Conservation (phyloP, 768 basidiomycete genomes). For the Auriscalpium orientale region DNA sequence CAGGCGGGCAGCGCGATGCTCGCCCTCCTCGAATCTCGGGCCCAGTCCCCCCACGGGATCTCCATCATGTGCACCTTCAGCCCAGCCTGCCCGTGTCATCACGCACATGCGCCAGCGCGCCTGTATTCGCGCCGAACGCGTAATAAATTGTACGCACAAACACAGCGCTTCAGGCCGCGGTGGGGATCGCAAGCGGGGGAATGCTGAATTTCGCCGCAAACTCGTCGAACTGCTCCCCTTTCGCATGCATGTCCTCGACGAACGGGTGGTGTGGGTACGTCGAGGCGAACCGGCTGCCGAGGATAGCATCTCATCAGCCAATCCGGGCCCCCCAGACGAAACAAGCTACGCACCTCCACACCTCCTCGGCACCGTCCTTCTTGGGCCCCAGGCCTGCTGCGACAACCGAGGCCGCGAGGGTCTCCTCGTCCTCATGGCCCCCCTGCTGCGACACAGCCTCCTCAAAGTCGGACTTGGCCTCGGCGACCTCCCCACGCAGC, state of each 20-base stretch:
- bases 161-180: conserved; percentile 4
- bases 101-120: too few relatives aligned
- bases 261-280: conserved; percentile 64
- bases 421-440: conserved; percentile 47
- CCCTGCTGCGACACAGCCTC: conserved; percentile 59
- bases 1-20: too few relatives aligned
- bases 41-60: too few relatives aligned
- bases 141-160: not conserved
- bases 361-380: conserved; percentile 53
- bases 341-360: conserved; percentile 54
- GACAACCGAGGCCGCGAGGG: conserved; percentile 60
- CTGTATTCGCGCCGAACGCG: not conserved
- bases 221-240: conserved; percentile 58
- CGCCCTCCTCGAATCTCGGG: too few relatives aligned
- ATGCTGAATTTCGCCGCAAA: conserved; percentile 51
- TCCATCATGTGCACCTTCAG: too few relatives aligned
- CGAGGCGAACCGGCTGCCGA: conserved; percentile 33
- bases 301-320: conserved; percentile 8
- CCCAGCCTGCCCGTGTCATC: too few relatives aligned
- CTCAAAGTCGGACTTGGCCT: conserved; percentile 75
- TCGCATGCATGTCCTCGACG: conserved; percentile 51
- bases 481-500: conserved; percentile 64
- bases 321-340: conserved; percentile 1
- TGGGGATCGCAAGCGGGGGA: conserved; percentile 40
- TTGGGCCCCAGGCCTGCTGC: conserved; percentile 55